Base-by-base conservation (phyloP, 495 filamentous ascomycete species). In the Viridothelium virens region DNA sequence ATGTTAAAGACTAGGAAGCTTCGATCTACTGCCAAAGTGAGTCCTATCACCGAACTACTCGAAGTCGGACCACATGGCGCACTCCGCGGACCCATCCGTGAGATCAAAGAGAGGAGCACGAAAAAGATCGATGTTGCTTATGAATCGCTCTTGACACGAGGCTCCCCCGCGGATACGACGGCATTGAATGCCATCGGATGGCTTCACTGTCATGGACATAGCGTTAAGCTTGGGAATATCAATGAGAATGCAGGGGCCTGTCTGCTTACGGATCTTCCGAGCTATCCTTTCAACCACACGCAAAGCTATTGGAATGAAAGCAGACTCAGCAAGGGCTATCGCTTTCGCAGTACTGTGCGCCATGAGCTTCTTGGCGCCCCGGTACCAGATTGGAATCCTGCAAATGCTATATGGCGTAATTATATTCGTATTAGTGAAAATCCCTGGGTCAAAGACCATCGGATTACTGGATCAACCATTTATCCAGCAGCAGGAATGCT, bases 281-380 rank as follows among this genome's bases (percentile, higher is more conserved):
- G 39, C 2, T 48, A 64, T 31, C 41, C 62, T 34, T 64, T 64
- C 65, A 47, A 66, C 38, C 34, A 62, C 38, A 61, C 48, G 14
- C n/a, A 62, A 25, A 61, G 41, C 10, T 46, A 56, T 62, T 48
- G 68, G 61, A 41, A 66, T 64, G 56, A 56, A 63, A 53, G 61
- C 56, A 47, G 84, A 12, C 74, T 80, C 66, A 83, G 80, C n/a
- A 72, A 77, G n/a, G 33, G 63, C 0, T 83, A 84, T 69, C 79
- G 83, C 48, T 75, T 78, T 47, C 76, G 80, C 33, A 75, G 75
- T 1, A 71, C 73, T 31, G 70, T 74, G 1, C 75, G 79, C 5
- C 82, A 83, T 44, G 84, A 86, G 68, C 73, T 88, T 0, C 75
- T 89, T 1, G 87, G 86, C 0, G 73, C 77, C 7, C 73, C 77